Evolutionary conservation across 192 early-diverging fungal species (phyloP).

Genomic region (Coemansia umbellata): DNA sequence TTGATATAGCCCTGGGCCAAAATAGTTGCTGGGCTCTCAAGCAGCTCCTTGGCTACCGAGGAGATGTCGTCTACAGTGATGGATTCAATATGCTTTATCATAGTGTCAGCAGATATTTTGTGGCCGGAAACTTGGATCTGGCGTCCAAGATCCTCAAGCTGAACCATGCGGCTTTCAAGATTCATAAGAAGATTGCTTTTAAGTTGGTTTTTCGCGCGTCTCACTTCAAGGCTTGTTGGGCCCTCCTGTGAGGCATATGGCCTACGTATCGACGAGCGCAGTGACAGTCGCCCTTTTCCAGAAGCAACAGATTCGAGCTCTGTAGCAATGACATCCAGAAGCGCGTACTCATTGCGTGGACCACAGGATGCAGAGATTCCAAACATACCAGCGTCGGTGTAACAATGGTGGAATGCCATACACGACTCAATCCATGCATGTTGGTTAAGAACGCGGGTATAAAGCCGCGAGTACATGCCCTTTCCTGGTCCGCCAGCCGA

Average conservation of each 20-base stretch:
- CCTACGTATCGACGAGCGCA: conserved; percentile 27
- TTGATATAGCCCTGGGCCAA: conserved; percentile 62
- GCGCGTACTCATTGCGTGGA: conserved; percentile 67
- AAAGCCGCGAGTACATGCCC: conserved; percentile 97
- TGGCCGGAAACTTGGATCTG: conserved; percentile 72
- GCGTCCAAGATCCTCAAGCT: conserved; percentile 91
- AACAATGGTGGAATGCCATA: conserved; percentile 87
- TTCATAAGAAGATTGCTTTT: conserved; percentile 91
- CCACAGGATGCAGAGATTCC: conserved; percentile 84
- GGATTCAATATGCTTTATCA: conserved; percentile 76
- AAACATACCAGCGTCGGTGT: conserved; percentile 88
- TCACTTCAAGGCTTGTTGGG: conserved; percentile 57
- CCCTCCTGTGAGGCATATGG: conserved; percentile 39
- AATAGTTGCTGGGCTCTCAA: conserved; percentile 59
- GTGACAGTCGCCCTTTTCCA: conserved; percentile 1
- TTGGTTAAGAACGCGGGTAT: conserved; percentile 91
- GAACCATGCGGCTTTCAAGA: conserved; percentile 87
- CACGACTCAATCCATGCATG: conserved; percentile 94
- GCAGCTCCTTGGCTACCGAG: conserved; percentile 68
- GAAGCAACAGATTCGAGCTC: conserved; percentile 73
- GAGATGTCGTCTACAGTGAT: conserved; percentile 72
- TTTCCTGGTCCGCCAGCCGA: conserved; percentile 97
- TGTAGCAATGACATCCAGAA: conserved; percentile 78
- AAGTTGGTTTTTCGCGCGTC: conserved; percentile 93
- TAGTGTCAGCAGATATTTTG: conserved; percentile 69